Conservation (phyloP, 129 eudicot species). For the Cynara cardunculus region DNA sequence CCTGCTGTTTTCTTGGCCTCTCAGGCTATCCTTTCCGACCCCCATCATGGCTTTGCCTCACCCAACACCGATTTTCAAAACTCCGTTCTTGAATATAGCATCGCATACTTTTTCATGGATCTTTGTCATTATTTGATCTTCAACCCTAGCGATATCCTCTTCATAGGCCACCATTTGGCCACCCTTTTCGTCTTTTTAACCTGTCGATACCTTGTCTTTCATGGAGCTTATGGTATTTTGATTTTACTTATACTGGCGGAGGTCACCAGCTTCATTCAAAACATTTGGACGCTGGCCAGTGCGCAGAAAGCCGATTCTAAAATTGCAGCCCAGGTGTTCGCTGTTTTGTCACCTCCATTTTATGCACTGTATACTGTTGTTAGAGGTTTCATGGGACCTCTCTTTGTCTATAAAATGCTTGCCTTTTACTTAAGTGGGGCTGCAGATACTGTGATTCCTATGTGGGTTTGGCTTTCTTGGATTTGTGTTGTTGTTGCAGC, state of each 20-base stretch:
- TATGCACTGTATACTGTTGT: conserved; percentile 65
- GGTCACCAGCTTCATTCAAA: conserved; percentile 80
- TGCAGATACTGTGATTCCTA: conserved; percentile 61
- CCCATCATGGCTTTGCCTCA: conserved; percentile 42
- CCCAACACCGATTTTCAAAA: conserved; percentile 49
- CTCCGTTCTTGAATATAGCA: conserved; percentile 72
- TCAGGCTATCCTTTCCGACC: conserved; percentile 44
- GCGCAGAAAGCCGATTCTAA: conserved; percentile 38
- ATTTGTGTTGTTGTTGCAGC: conserved; percentile 60
- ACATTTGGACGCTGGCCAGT: conserved; percentile 78
- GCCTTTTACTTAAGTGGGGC: conserved; percentile 51
- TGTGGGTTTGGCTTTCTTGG: conserved; percentile 93
- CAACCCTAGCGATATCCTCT: conserved; percentile 74
- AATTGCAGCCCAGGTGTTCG: conserved; percentile 63
- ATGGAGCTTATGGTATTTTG: conserved; percentile 68
- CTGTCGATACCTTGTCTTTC: conserved; percentile 61
- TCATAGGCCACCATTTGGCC: conserved; percentile 81
- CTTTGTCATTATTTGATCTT: conserved; percentile 62
- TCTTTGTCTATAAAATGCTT: conserved; percentile 66
- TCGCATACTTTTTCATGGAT: conserved; percentile 82
- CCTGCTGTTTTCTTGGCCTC: conserved; percentile 74
- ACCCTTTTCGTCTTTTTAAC: conserved; percentile 82
- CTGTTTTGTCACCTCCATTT: conserved; percentile 67
- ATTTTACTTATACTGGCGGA: conserved; percentile 68
- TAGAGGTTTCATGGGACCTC: conserved; percentile 75